phyloP scores from a whole-genome alignment of 768 basidiomycete genomes.

The Agaricus subrufescens region DNA sequence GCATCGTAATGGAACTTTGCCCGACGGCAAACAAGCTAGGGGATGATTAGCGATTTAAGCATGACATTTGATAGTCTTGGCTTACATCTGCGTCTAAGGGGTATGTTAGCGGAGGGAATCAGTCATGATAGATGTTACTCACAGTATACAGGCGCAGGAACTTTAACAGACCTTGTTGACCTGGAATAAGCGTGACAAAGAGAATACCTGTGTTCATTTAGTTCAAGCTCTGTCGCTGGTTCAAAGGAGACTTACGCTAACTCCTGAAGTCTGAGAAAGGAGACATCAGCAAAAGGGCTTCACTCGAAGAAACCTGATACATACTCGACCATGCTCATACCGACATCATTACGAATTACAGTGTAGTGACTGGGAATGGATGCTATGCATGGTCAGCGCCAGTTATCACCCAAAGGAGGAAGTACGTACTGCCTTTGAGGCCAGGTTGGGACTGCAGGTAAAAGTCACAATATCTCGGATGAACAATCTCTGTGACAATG shows the following conservation, averaged over 20 bases:
- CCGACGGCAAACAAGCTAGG: constrained; percentile 49
- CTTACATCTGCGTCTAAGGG: constrained; percentile 9
- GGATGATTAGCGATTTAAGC: background rate
- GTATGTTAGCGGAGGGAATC: background rate
- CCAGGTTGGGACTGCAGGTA: constrained; percentile 56
- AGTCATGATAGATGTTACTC: constrained; percentile 16
- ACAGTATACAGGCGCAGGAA: constrained; percentile 73
- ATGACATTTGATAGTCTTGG: background rate
- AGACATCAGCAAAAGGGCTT: background rate
- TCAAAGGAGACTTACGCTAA: constrained; percentile 2
- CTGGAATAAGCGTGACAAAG: constrained; percentile 68
- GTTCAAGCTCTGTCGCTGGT: background rate
- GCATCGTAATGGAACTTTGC: constrained; percentile 47
- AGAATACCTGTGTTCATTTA: constrained; percentile 23
- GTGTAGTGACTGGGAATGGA: constrained; percentile 48
- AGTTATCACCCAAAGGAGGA: background rate
- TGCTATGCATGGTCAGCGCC: background rate
- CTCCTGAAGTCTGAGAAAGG: constrained; percentile 2
- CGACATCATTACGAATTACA: constrained; percentile 29
- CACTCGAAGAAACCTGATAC: constrained; percentile 4
- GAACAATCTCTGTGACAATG: constrained; percentile 25
- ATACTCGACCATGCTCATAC: constrained; percentile 27
- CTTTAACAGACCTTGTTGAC: constrained; percentile 68
- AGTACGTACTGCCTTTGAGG: constrained; percentile 45
- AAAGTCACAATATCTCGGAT: constrained; percentile 44